phyloP scores from a whole-genome alignment of 1,139 yeast species.

The Candida labiduridarum region DNA sequence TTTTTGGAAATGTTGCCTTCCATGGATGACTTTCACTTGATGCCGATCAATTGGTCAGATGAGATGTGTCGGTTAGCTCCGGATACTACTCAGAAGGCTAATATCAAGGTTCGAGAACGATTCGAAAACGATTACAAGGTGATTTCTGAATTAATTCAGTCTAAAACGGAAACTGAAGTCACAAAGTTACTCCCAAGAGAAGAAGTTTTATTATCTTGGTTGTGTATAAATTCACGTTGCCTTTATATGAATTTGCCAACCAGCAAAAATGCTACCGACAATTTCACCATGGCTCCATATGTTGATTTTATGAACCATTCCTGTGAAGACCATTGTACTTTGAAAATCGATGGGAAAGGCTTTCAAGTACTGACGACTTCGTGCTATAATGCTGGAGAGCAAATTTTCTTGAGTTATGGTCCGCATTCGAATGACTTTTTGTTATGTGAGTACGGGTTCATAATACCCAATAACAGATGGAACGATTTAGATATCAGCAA shows the following conservation, averaged over 20 bases:
- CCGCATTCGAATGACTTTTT: conserved; percentile 84
- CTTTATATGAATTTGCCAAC: conserved; percentile 72
- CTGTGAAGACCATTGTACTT: conserved; percentile 52
- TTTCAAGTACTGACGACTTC: conserved; percentile 51
- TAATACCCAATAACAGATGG: conserved; percentile 60
- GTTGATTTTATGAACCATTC: conserved; percentile 89
- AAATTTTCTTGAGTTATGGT: conserved; percentile 78
- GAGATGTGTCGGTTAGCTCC: conserved; percentile 43
- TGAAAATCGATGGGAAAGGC: conserved; percentile 51
- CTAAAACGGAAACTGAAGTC: conserved; percentile 14
- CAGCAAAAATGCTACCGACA: conserved; percentile 52
- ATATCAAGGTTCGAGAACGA: conserved; percentile 36
- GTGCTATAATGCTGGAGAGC: conserved; percentile 48
- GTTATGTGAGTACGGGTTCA: conserved; percentile 86
- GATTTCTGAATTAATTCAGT: conserved; percentile 27
- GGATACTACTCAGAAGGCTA: conserved; percentile 31
- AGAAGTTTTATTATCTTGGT: conserved; percentile 70
- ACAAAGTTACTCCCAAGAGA: conserved; percentile 13
- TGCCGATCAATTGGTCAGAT: conserved; percentile 57
- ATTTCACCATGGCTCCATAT: conserved; percentile 88
- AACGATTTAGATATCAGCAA: conserved; percentile 67
- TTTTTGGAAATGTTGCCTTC: conserved; percentile 61
- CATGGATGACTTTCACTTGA: conserved; percentile 44
- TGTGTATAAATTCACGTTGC: conserved; percentile 89
- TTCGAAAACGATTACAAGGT: conserved; percentile 40